Evolutionary conservation across 768 basidiomycete species (phyloP).

Genomic region (Pisolithus microcarpus): DNA sequence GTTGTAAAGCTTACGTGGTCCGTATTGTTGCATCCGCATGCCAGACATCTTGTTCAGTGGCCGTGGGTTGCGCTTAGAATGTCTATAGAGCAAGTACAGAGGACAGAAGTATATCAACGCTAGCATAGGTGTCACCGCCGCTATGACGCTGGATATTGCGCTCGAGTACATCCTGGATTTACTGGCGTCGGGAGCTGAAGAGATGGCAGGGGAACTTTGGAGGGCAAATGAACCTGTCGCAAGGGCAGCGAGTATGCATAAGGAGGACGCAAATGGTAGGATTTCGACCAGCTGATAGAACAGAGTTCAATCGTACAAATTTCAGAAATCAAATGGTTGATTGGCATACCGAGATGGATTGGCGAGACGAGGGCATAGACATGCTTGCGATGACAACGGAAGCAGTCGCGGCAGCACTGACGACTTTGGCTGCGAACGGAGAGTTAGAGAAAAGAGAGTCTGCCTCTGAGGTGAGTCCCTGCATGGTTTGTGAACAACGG

Average conservation of each 20-base stretch:
- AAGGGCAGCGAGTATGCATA: slow-evolving; percentile 29
- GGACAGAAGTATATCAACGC: slow-evolving; percentile 43
- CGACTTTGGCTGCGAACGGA: slow-evolving; percentile 23
- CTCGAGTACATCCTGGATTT: slow-evolving; percentile 29
- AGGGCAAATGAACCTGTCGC: slow-evolving; percentile 27
- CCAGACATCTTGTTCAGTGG: slow-evolving; percentile 47
- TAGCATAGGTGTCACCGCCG: slow-evolving; percentile 28
- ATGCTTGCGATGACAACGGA: slow-evolving; percentile 24
- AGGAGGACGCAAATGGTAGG: slow-evolving; percentile 28
- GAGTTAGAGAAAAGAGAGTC: slow-evolving; percentile 15
- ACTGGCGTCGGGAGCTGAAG: slow-evolving; percentile 15
- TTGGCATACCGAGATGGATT: slow-evolving; percentile 25
- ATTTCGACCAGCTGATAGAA: slow-evolving; percentile 30
- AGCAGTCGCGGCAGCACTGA: slow-evolving; percentile 26
- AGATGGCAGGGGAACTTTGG: slow-evolving; percentile 11
- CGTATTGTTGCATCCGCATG: slow-evolving; percentile 40
- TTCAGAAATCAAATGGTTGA: slow-evolving; percentile 5
- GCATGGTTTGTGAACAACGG: slow-evolving; percentile 25
- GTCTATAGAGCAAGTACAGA: slow-evolving; percentile 44
- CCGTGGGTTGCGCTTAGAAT: slow-evolving; percentile 38
- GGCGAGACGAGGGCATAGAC: slow-evolving; percentile 21
- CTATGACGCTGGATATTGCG: slow-evolving; percentile 30
- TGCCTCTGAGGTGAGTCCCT: slow-evolving; percentile 24
- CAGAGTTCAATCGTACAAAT: slow-evolving; percentile 5
- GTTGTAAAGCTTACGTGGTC: slow-evolving; percentile 36